phyloP scores from a whole-genome alignment of 495 filamentous ascomycete species.

The Cenococcum geophilum region DNA sequence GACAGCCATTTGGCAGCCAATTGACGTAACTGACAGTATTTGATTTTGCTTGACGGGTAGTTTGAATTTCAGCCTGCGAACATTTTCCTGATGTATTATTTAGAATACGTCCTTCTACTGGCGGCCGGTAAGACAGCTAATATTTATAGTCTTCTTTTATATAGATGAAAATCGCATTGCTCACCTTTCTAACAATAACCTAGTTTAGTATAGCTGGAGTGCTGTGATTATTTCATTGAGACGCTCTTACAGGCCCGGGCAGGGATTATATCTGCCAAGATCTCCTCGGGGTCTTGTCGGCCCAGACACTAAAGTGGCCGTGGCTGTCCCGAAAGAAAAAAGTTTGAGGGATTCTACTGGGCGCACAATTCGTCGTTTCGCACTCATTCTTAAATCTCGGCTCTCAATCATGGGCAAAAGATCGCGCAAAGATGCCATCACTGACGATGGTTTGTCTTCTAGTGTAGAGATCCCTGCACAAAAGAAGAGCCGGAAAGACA shows the following conservation, averaged over 20 bases:
- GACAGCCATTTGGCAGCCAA: too few species aligned
- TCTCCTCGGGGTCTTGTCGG: background rate
- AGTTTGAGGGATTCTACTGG: background rate
- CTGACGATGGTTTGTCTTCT: slow-evolving; percentile 8
- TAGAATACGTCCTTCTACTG: too few species aligned
- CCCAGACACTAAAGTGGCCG: background rate
- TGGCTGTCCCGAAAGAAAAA: background rate
- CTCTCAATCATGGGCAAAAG: slow-evolving; percentile 25
- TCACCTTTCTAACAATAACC: background rate
- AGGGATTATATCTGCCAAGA: too few species aligned
- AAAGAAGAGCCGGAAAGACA: slow-evolving; percentile 32
- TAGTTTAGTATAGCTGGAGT: background rate
- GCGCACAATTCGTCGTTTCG: background rate
- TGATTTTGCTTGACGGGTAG: too few species aligned
- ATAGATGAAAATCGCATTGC: too few species aligned
- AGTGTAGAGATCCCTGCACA: slow-evolving; percentile 11
- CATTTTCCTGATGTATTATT: too few species aligned
- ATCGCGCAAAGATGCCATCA: slow-evolving; percentile 17
- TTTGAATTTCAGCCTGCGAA: too few species aligned
- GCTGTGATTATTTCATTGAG: too few species aligned
- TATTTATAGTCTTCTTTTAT: too few species aligned
- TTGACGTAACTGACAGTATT: too few species aligned
- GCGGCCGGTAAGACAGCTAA: too few species aligned
- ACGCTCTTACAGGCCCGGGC: too few species aligned
- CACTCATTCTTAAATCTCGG: background rate